Base-by-base conservation (phyloP, 306 rosid species). In the Trichosanthes cucumerina region DNA sequence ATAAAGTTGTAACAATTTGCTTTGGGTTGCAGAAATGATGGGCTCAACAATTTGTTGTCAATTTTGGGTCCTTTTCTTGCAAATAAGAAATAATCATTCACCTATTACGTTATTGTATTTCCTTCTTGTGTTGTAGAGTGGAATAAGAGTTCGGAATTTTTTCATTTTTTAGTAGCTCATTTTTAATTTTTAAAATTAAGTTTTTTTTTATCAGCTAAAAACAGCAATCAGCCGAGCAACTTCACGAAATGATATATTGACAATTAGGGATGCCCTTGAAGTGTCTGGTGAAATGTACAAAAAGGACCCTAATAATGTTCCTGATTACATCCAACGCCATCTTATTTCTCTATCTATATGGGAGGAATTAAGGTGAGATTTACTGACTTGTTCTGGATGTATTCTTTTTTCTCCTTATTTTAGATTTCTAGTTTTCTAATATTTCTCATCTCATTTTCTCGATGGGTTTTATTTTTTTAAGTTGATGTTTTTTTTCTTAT, bases 241-340 rank as follows among this genome's bases (percentile, higher is more conserved):
- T 12, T 88, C 96, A 28, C 90, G 96, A 34, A 92, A 90, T 86
- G 99, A 95, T 86, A 53, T 84, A 83, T 24, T 79, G 83, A 95
- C 97, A 43, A 77, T 95, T 80, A 92, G 97, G 87, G 99, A 95
- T 83, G 99, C 97, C 80, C 94, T 92, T 87, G 99, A 92, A 88
- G 99, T 95, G 78, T 95, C 97, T 54, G 94, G 97, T 78, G 97
- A 92, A 79, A 90, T 92, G 93, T 90, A 80, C 81, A 95, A 95
- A 87, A 95, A 88, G 83, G 99, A 95, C 84, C 88, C 82, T n/a
- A 88, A 86, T 81, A 92, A 91, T 82, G 97, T 92, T 81, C 80
- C 90, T 1, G 99, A 95, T 84, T 90, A 87, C 79, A 86, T 92
- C 83, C 96, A 92, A 81, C 97, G 97, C 36, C 97, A 95, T 90